phyloP scores from a whole-genome alignment of 306 rosid genomes.

The Inga laurina region DNA sequence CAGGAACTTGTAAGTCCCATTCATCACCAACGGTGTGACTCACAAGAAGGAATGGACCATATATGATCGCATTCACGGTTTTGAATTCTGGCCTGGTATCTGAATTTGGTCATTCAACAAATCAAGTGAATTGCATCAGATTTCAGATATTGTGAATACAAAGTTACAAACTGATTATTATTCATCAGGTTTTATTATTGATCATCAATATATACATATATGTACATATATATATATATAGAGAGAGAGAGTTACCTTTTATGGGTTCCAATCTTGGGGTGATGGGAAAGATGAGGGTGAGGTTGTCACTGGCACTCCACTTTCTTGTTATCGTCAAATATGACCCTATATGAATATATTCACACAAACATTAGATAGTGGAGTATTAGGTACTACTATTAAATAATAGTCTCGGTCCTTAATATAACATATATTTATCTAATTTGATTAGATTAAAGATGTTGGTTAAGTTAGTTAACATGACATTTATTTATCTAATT shows the following conservation, averaged over 20 bases:
- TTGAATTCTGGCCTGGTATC: conserved; percentile 56
- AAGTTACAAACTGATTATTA: neutral
- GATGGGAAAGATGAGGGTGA: conserved; percentile 67
- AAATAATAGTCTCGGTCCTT: no score
- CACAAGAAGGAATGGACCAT: conserved; percentile 57
- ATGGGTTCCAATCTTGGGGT: conserved; percentile 62
- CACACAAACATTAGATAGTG: neutral
- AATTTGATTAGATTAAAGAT: no score
- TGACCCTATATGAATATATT: conserved; percentile 43
- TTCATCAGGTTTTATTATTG: neutral
- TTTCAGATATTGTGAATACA: neutral
- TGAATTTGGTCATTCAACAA: conserved; percentile 22
- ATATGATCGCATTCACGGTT: conserved; percentile 54
- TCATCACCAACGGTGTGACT: conserved; percentile 44
- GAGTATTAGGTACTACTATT: no score
- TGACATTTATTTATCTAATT: no score
- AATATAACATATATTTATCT: no score
- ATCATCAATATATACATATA: no score
- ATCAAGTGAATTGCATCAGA: neutral
- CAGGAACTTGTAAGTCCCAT: conserved; percentile 45
- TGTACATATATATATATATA: no score
- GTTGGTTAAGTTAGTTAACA: no score
- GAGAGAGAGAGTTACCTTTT: conserved; percentile 47
- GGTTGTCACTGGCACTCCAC: conserved; percentile 64
- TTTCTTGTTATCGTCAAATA: conserved; percentile 48